Conservation (phyloP, 768 basidiomycete genomes). For the Hydnum rufescens region DNA sequence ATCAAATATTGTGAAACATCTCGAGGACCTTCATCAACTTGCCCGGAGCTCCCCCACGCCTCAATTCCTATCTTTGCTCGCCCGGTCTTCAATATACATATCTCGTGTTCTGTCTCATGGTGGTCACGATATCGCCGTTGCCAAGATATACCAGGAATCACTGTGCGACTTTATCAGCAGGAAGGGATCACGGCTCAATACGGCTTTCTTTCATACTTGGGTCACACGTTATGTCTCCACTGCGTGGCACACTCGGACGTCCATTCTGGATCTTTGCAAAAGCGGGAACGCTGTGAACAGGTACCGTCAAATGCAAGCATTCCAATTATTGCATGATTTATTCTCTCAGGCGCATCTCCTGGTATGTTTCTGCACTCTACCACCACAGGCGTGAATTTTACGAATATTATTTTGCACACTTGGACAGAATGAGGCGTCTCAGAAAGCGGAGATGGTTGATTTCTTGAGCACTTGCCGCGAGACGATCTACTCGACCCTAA, state of each 20-base stretch:
- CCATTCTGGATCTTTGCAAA: constrained; percentile 32
- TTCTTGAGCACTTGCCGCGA: constrained; percentile 32
- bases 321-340: constrained; percentile 49
- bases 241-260: constrained; percentile 44
- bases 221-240: constrained; percentile 39
- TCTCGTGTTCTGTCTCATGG: constrained; percentile 29
- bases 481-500: constrained; percentile 29
- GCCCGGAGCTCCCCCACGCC: too few species aligned
- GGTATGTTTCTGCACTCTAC: neutral
- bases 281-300: constrained; percentile 45
- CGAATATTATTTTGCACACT: constrained; percentile 8
- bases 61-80: constrained; percentile 42
- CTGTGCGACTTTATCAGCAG: constrained; percentile 62
- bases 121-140: constrained; percentile 23
- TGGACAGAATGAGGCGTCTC: constrained; percentile 16
- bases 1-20: constrained; percentile 24
- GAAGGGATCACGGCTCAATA: constrained; percentile 58
- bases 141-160: too few species aligned
- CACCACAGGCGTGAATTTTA: neutral
- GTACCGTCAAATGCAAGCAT: constrained; percentile 56
- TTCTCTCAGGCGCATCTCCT: constrained; percentile 23
- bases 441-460: constrained; percentile 26
- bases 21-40: constrained; percentile 58
- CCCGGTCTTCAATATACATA: constrained; percentile 51
- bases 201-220: constrained; percentile 61